phyloP scores from a whole-genome alignment of 2,329 filamentous ascomycete species.

The Ascochyta viciae-villosae region DNA sequence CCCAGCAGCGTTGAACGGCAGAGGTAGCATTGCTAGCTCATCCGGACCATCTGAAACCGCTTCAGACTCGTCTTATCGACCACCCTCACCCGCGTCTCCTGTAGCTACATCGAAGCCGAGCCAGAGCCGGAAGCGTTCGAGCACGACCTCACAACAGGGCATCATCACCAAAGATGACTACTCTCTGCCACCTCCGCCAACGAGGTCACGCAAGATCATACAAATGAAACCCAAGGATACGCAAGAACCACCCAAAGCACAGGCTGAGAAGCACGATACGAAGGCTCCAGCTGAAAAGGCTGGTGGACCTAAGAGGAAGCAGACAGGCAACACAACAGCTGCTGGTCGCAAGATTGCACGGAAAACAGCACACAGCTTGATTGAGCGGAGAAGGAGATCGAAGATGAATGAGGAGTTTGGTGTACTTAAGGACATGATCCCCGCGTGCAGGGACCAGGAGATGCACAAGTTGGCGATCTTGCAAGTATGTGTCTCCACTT shows the following conservation, averaged over 20 bases:
- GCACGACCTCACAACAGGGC: slow-evolving; percentile 34
- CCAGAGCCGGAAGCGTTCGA: slow-evolving; percentile 43
- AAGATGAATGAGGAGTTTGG: slow-evolving; percentile 99
- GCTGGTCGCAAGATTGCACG: slow-evolving; percentile 93
- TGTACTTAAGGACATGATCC: slow-evolving; percentile 92
- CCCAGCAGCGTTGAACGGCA: slow-evolving; percentile 69
- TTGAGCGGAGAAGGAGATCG: slow-evolving; percentile 84
- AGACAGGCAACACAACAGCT: slow-evolving; percentile 71
- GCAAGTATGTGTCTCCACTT: slow-evolving; percentile 67
- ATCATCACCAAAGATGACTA: slow-evolving; percentile 68
- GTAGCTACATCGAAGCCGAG: slow-evolving; percentile 40
- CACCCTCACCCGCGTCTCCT: slow-evolving; percentile 52
- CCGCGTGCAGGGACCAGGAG: slow-evolving; percentile 88
- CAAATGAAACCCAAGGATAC: slow-evolving; percentile 81
- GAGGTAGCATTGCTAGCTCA: slow-evolving; percentile 55
- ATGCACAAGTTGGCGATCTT: slow-evolving; percentile 98
- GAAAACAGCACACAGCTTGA: slow-evolving; percentile 95
- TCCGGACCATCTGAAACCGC: slow-evolving; percentile 56
- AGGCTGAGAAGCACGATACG: slow-evolving; percentile 26
- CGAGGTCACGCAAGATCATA: slow-evolving; percentile 92
- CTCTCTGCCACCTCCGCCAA: slow-evolving; percentile 88
- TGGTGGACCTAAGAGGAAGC: slow-evolving; percentile 73
- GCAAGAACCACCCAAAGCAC: slow-evolving; percentile 32
- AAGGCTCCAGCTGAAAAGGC: slow-evolving; percentile 31
- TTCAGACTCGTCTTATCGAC: slow-evolving; percentile 61